Evolutionary conservation across 441 rosid species (phyloP).

Genomic region (Gossypium aridum): DNA sequence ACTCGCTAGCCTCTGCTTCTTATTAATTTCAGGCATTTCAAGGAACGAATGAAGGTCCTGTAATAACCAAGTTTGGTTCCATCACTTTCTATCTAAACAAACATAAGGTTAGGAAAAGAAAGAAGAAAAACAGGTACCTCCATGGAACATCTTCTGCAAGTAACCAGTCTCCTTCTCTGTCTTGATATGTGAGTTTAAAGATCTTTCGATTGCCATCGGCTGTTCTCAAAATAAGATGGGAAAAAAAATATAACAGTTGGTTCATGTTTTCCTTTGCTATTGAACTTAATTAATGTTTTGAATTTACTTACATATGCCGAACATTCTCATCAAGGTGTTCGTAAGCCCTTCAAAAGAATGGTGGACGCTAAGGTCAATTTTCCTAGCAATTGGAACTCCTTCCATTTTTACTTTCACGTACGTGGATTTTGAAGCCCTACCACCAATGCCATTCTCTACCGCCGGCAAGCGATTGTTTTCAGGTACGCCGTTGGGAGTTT

Average conservation of each 20-base stretch:
- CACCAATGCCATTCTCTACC: constrained; percentile 21
- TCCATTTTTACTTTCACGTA: constrained; percentile 74
- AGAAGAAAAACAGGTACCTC: constrained; percentile 1
- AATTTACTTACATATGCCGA: constrained; percentile 18
- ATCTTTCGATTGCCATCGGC: neutral
- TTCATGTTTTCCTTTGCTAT: neutral
- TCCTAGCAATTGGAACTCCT: constrained; percentile 65
- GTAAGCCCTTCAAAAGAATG: constrained; percentile 40
- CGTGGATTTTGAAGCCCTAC: constrained; percentile 29
- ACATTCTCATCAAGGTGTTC: constrained; percentile 44
- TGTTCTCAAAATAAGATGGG: neutral
- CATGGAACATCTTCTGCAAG: constrained; percentile 12
- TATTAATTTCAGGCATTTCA: constrained; percentile 1
- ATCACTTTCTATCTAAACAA: neutral
- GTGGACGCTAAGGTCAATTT: constrained; percentile 42
- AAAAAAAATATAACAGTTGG: neutral
- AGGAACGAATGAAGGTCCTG: constrained; percentile 10
- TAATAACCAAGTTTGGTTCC: neutral
- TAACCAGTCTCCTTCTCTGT: constrained; percentile 9
- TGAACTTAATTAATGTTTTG: neutral
- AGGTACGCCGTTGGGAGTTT: neutral
- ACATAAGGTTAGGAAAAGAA: neutral
- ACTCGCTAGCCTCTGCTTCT: neutral
- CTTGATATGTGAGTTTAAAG: constrained; percentile 10
- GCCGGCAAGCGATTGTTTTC: constrained; percentile 8